phyloP scores from a whole-genome alignment of 352 stramenopile species.

The Pythium sp. region DNA sequence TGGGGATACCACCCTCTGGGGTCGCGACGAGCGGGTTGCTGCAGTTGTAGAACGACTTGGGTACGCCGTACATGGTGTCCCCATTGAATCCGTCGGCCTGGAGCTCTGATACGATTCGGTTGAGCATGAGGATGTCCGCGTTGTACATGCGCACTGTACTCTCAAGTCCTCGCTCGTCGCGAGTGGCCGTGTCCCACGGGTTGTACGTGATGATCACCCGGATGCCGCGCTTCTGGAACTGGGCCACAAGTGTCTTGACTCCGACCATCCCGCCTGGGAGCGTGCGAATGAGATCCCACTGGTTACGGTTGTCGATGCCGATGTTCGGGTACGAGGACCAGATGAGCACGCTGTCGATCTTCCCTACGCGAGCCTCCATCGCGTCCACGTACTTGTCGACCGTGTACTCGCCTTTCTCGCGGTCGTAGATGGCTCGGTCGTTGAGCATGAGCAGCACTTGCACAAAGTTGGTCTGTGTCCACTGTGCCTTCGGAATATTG shows the following conservation, averaged over 20 bases:
- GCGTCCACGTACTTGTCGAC: constrained; percentile 63
- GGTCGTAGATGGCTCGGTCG: constrained; percentile 76
- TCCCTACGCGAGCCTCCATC: constrained; percentile 52
- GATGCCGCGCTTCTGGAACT: constrained; percentile 60
- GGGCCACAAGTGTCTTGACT: constrained; percentile 40
- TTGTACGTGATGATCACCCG: constrained; percentile 83
- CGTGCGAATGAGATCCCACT: constrained; percentile 68
- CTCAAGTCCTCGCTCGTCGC: constrained; percentile 48
- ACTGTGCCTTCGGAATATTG: constrained; percentile 55
- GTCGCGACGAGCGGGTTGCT: constrained; percentile 46
- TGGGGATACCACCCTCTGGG: constrained; percentile 67
- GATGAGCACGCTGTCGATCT: constrained; percentile 78
- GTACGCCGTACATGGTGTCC: constrained; percentile 88
- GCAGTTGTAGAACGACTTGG: constrained; percentile 80
- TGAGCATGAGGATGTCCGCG: constrained; percentile 62
- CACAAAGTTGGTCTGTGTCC: constrained; percentile 79
- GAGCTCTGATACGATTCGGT: constrained; percentile 32
- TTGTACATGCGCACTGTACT: constrained; percentile 65
- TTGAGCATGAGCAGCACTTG: constrained; percentile 76
- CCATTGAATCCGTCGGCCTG: constrained; percentile 82
- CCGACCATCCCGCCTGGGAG: constrained; percentile 52
- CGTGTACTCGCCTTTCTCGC: constrained; percentile 53
- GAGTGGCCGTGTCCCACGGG: constrained; percentile 78
- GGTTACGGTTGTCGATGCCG: constrained; percentile 81
- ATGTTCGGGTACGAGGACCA: constrained; percentile 84